Base-by-base conservation (phyloP, 306 rosid species). In the barrel medic (Medicago truncatula) region DNA sequence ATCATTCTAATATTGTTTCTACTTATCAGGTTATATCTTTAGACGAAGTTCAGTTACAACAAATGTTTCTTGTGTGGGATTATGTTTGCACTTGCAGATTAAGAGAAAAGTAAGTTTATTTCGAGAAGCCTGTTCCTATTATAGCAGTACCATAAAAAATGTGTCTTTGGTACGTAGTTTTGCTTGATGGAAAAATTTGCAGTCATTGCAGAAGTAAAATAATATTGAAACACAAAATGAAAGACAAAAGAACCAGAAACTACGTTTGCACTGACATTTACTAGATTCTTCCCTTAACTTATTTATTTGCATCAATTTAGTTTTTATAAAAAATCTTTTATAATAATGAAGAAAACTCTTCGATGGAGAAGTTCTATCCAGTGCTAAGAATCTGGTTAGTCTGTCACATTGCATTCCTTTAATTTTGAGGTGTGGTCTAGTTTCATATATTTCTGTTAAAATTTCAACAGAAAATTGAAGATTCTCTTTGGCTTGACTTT, bases 11-110 rank as follows among this genome's bases (percentile, higher is more conserved):
- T 62, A 61, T 70, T 25, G 63, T 64, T 68, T 75, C 28, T 79
- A 14, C 53, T 61, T 57, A 54, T 74, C 77, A 94, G 98, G 82
- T 78, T 78, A 71, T 93, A 71, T 87, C 91, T 17, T 79, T 94
- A 74, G 85, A 94, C 59, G 97, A 92, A 83, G 86, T 81, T 81
- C 98, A 94, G 92, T 75, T 94, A 78, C 97, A 80, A 36, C 95
- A 84, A 72, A 80, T 94, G 72, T 82, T 89, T 61, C 57, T 82
- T 75, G 76, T 92, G 40, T 94, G 88, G 89, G 93, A 94, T 88
- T 91, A 86, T 81, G 61, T 94, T 23, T 80, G 85, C 87, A 87
- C 80, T 39, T 88, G 87, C 65, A 89, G 80, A 78, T 84, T 94
- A 73, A 86, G 97, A 77, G 93, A 92, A 59, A 92, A 79, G 98